Evolutionary conservation across 805 yeast species (phyloP).

Genomic region (Schwanniomyces occidentalis): DNA sequence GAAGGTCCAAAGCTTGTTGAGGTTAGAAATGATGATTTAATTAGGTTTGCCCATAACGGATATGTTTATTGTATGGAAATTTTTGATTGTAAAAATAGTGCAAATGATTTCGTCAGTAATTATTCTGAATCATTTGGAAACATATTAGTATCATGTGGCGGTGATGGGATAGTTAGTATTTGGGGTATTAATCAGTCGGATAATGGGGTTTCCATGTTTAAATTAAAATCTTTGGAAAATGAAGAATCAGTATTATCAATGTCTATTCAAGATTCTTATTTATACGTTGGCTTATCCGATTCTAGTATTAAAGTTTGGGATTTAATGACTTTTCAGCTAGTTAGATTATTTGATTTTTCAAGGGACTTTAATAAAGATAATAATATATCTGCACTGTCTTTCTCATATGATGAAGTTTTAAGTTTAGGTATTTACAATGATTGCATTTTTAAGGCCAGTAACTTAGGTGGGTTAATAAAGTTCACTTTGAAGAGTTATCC

Average conservation of each 20-base stretch:
- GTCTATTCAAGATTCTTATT: conserved; percentile 59
- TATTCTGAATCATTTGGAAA: conserved; percentile 14
- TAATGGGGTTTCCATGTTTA: conserved; percentile 13
- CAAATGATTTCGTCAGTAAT: conserved; percentile 19
- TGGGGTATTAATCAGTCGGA: conserved; percentile 53
- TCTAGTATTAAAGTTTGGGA: conserved; percentile 87
- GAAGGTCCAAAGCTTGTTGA: conserved; percentile 48
- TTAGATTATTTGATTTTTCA: conserved; percentile 41
- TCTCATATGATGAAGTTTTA: conserved; percentile 39
- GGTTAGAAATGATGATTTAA: conserved; percentile 63
- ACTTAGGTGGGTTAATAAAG: conserved; percentile 40
- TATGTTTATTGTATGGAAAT: conserved; percentile 73
- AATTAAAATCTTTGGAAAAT: conserved; percentile 50
- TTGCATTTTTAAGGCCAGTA: conserved; percentile 64
- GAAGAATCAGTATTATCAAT: conserved; percentile 73
- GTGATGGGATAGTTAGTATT: conserved; percentile 83
- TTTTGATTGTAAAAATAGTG: conserved; percentile 9
- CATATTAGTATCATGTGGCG: conserved; percentile 62
- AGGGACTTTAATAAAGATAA: conserved; percentile 8
- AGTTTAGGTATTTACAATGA: conserved; percentile 57
- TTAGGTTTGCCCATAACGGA: conserved; percentile 88
- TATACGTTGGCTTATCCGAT: conserved; percentile 79
- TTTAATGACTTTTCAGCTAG: conserved; percentile 73
- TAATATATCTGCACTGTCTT: too few species aligned
- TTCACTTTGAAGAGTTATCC: conserved; percentile 21